A percentile compares a stretch with the other conserved stretches of the same genome.
Conservation (phyloP, 441 rosid species). For the Rhodomyrtus psidioides region DNA sequence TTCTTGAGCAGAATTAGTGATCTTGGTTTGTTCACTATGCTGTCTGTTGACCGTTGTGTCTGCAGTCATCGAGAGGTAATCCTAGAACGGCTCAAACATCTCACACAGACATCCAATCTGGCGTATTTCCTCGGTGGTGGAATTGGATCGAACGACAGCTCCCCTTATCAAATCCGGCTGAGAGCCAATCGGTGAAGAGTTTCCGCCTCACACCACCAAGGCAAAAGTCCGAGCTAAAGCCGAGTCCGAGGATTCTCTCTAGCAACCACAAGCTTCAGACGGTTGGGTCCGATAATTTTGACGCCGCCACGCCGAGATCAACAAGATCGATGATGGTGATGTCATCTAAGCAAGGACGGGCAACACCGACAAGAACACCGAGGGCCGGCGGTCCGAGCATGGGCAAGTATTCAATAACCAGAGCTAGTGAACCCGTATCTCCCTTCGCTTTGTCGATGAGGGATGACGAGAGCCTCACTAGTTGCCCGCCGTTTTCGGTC, state of each 20-base stretch:
- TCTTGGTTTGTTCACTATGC: not conserved
- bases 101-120: constrained; percentile 31
- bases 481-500: constrained; percentile 88
- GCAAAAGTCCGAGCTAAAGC: constrained; percentile 43
- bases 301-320: constrained; percentile 54
- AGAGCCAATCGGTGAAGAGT: constrained; percentile 31
- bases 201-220: constrained; percentile 49
- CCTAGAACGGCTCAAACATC: constrained; percentile 41
- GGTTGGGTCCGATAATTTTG: constrained; percentile 36
- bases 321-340: constrained; percentile 49
- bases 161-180: constrained; percentile 33
- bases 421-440: constrained; percentile 47
- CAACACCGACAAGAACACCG: constrained; percentile 36
- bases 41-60: not conserved
- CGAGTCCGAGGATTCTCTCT: constrained; percentile 51
- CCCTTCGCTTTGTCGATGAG: constrained; percentile 47
- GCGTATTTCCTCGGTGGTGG: constrained; percentile 91
- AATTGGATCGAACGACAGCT: constrained; percentile 75
- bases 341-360: constrained; percentile 33
- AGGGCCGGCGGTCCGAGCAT: constrained; percentile 25
- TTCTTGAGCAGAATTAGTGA: not conserved
- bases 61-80: constrained; percentile 56
- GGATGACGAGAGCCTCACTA: constrained; percentile 84
- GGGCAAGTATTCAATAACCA: constrained; percentile 51
- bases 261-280: constrained; percentile 36